Evolutionary conservation across 176 grass and related monocot species (phyloP).

Genomic region (Pontederia crassipes): DNA sequence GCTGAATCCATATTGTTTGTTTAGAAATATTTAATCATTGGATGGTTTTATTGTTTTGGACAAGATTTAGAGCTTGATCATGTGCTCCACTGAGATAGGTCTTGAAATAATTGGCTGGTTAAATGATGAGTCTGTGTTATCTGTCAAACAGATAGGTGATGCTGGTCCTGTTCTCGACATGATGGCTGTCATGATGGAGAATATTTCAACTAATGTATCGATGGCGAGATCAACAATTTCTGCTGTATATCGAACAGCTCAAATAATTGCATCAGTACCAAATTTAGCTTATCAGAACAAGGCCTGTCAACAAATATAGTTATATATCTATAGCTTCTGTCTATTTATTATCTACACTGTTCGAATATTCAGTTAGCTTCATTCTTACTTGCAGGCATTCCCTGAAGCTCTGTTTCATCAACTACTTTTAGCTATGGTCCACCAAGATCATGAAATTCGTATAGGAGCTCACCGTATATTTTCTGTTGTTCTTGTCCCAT

Average conservation of each 20-base stretch:
- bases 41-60: neutral
- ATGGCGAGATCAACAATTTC: constrained; percentile 86
- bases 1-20: constrained; percentile 5
- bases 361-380: neutral
- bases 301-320: constrained; percentile 21
- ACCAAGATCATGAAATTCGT: constrained; percentile 85
- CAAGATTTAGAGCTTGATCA: neutral
- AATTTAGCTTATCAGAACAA: constrained; percentile 95
- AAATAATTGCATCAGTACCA: constrained; percentile 94
- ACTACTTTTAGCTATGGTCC: constrained; percentile 88
- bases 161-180: constrained; percentile 98
- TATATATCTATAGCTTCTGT: neutral
- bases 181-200: constrained; percentile 98
- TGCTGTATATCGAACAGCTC: constrained; percentile 87
- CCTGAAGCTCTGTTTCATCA: constrained; percentile 98
- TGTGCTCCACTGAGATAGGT: no score
- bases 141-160: constrained; percentile 73
- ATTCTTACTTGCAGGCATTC: constrained; percentile 61
- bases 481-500: constrained; percentile 93
- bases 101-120: neutral
- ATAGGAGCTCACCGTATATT: constrained; percentile 93
- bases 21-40: neutral
- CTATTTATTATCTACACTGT: neutral
- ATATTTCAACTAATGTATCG: constrained; percentile 57
- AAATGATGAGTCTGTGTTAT: neutral